Evolutionary conservation across 2,329 filamentous ascomycete species (phyloP).

Genomic region (Hypoxylon sp.): DNA sequence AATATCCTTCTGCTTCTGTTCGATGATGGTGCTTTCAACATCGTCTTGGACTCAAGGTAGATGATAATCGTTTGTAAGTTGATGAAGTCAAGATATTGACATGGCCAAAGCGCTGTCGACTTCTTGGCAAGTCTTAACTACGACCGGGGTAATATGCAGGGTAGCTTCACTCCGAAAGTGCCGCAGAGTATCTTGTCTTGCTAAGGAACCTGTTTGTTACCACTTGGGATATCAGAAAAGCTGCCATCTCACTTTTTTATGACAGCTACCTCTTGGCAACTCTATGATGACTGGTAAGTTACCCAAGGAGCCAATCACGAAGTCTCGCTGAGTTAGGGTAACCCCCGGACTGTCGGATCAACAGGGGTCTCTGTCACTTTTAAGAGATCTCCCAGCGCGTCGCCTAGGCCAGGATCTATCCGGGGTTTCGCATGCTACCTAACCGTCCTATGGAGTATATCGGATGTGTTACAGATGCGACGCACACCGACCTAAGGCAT

Average conservation of each 20-base stretch:
- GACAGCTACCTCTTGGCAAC: not conserved
- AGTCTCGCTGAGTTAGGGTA: not conserved
- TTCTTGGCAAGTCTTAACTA: conserved; percentile 38
- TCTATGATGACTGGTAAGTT: conserved; percentile 2
- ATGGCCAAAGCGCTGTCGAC: conserved; percentile 32
- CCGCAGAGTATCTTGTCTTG: conserved; percentile 13
- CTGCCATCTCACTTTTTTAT: conserved; percentile 8
- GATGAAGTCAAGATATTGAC: conserved; percentile 21
- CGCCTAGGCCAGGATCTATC: conserved; percentile 18
- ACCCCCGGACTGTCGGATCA: conserved; percentile 18
- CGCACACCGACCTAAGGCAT: conserved; percentile 33
- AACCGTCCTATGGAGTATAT: conserved; percentile 28
- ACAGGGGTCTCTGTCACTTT: conserved; percentile 30
- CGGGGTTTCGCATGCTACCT: conserved; percentile 31
- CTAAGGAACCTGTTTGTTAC: conserved; percentile 9
- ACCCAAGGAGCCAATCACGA: conserved; percentile 17
- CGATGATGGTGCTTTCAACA: not conserved
- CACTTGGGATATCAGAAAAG: conserved; percentile 8
- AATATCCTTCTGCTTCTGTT: not conserved
- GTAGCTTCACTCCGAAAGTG: conserved; percentile 10
- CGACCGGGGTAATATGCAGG: conserved; percentile 29
- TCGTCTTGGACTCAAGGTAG: not conserved
- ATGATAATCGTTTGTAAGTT: conserved; percentile 8
- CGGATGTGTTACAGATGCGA: conserved; percentile 44
- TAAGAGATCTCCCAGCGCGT: conserved; percentile 30